Percentiles rank a stretch among this genome's conserved stretches.
phyloP scores from a whole-genome alignment of 2,329 filamentous ascomycete genomes.

The Epichloe sibirici region DNA sequence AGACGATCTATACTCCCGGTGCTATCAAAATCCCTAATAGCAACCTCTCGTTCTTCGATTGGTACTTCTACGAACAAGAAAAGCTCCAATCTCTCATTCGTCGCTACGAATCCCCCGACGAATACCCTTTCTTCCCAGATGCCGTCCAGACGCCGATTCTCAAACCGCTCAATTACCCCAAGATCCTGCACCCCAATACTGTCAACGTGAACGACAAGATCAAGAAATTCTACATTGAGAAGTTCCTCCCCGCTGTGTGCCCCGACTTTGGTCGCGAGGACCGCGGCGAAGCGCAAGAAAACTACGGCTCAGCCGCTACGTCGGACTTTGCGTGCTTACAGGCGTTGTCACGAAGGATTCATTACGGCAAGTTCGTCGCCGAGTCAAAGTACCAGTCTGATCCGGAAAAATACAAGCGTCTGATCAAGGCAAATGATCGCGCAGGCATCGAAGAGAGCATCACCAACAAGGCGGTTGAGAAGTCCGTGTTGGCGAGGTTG shows the following conservation, averaged over 20 bases:
- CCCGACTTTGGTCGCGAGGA: conserved; percentile 65
- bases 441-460: conserved; percentile 80
- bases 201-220: conserved; percentile 86
- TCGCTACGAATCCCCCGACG: conserved; percentile 90
- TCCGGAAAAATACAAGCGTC: conserved; percentile 61
- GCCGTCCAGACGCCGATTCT: conserved; percentile 70
- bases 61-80: conserved; percentile 85
- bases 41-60: conserved; percentile 78
- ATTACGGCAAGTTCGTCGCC: conserved; percentile 97
- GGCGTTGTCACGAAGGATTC: conserved; percentile 78
- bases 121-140: conserved; percentile 91
- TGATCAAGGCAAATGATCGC: conserved; percentile 74
- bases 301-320: conserved; percentile 87
- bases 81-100: conserved; percentile 83
- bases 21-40: conserved; percentile 67
- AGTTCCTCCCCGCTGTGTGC: conserved; percentile 76
- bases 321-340: conserved; percentile 86
- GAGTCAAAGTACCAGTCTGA: conserved; percentile 89
- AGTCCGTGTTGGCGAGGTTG: conserved; percentile 79
- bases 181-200: conserved; percentile 74
- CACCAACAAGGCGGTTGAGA: conserved; percentile 78
- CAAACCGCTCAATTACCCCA: conserved; percentile 77
- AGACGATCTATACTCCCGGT: conserved; percentile 71
- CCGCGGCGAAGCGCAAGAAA: conserved; percentile 76
- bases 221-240: conserved; percentile 70